phyloP scores from a whole-genome alignment of 441 rosid genomes.

The Pelargonium myrrhifolium region DNA sequence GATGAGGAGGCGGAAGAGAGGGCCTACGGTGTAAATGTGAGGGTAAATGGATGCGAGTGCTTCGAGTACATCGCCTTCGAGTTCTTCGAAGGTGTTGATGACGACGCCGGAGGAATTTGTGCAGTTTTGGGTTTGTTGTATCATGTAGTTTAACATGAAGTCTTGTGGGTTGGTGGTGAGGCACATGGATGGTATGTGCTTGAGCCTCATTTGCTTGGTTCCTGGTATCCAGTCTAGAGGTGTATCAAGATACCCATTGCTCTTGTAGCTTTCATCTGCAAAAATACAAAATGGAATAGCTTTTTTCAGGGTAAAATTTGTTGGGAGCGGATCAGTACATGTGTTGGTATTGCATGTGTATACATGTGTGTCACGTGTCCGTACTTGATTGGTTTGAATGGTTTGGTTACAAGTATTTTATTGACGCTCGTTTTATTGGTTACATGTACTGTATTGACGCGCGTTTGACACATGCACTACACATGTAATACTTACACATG shows the following conservation, averaged over 20 bases:
- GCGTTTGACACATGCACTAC: no score
- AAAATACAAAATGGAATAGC: no score
- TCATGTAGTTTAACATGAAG: constrained; percentile 13
- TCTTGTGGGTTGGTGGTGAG: constrained; percentile 10
- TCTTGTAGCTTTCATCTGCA: not conserved
- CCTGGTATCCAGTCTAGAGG: constrained; percentile 5
- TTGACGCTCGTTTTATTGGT: no score
- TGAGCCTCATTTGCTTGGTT: constrained; percentile 2
- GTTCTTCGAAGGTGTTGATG: constrained; percentile 13
- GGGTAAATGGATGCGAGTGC: constrained; percentile 5
- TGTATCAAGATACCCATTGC: constrained; percentile 1
- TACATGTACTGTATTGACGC: no score
- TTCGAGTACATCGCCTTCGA: constrained; percentile 5
- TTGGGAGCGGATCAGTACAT: no score
- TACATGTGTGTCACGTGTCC: no score
- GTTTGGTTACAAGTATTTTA: no score
- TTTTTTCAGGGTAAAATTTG: no score
- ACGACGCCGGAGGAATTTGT: constrained; percentile 6
- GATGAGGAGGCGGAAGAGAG: not conserved
- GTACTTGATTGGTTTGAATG: no score
- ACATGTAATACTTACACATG: no score
- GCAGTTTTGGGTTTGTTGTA: constrained; percentile 11
- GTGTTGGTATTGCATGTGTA: no score
- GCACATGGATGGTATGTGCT: constrained; percentile 7
- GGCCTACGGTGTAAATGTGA: constrained; percentile 8